phyloP scores from a whole-genome alignment of 352 stramenopile species.

The Phytopythium chamaehyphon region DNA sequence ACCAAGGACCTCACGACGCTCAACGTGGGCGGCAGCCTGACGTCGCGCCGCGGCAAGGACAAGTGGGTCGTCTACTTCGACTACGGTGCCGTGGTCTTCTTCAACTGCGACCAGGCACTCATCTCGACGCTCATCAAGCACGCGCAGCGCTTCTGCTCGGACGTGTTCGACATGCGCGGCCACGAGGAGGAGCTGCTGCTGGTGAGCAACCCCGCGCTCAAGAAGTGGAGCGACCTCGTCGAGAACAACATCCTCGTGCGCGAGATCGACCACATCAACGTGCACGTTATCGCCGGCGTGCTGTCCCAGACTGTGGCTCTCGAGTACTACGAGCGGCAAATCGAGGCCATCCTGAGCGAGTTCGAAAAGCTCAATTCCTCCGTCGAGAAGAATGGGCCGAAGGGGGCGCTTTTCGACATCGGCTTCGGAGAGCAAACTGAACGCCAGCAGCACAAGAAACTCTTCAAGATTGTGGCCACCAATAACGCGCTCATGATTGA shows the following conservation, averaged over 20 bases:
- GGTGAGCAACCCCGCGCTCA: constrained; percentile 54
- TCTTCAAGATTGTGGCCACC: constrained; percentile 91
- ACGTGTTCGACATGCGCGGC: constrained; percentile 73
- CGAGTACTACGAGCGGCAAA: constrained; percentile 94
- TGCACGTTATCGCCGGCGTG: constrained; percentile 93
- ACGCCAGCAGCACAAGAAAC: constrained; percentile 68
- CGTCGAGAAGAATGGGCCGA: constrained; percentile 72
- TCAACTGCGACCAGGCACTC: constrained; percentile 85
- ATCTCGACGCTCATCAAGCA: constrained; percentile 73
- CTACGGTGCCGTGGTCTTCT: constrained; percentile 91
- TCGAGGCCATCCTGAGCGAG: constrained; percentile 92
- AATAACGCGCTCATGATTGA: constrained; percentile 97
- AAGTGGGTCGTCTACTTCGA: constrained; percentile 92
- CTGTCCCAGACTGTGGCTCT: constrained; percentile 95
- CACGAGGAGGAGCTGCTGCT: constrained; percentile 81
- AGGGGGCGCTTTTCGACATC: constrained; percentile 61
- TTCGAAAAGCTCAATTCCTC: constrained; percentile 93
- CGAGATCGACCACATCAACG: constrained; percentile 81
- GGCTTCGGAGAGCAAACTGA: constrained; percentile 47
- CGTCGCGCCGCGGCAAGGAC: constrained; percentile 80
- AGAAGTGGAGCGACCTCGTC: constrained; percentile 78
- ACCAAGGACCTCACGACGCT: constrained; percentile 39
- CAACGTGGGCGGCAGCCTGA: constrained; percentile 49
- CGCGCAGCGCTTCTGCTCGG: constrained; percentile 67
- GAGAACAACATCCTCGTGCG: constrained; percentile 82